Base-by-base conservation (phyloP, 2,329 filamentous ascomycete genomes). In the Beauveria scarabaeidicola region DNA sequence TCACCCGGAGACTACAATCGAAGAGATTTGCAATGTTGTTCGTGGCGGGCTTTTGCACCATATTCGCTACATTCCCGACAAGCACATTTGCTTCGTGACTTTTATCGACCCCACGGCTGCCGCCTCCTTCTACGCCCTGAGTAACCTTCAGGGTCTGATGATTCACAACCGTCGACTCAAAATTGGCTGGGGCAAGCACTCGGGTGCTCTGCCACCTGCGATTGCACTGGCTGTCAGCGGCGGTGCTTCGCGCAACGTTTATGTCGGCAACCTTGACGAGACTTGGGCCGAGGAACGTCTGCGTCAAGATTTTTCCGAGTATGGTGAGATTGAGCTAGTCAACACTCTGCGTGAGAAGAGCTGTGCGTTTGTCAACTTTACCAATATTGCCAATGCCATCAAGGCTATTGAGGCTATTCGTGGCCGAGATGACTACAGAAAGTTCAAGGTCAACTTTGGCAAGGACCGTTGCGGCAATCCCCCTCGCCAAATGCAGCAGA, bases 361-460 rank as follows among this genome's bases (percentile, higher is more conserved):
- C 78, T 99, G 94, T 73, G 94, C 94, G 0, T 99, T 99, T 72
- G 94, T 99, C 73, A 99, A 99, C 78, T 99, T 99, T 74, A 99
- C 94, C 71, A 99, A 99, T 77, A 99, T 99, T 71, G 94, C 94
- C 70, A 99, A 99, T 68, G 94, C 94, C 54, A 99, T 99, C 80
- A 99, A 99, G 79, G 94, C 94, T 1, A 99, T 99, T 65, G 94
- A 99, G 75, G 94, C 92, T 23, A 86, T 99, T 64, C 86, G 94
- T 61, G 89, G 91, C 69, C 91, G 92, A 70, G 94, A 97, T 47
- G 94, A 99, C 70, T 99, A 99, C 81, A 90, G 87, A 75, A 87
- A 94, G 68, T 99, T 99, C 85, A 99, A 99, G 82, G 93, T 99
- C 73, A 99, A 99, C 79, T 99, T 99, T 72, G 94, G 94, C 75